Base-by-base conservation (phyloP, 2,329 filamentous ascomycete genomes). In the Penicillium hesseltinei region DNA sequence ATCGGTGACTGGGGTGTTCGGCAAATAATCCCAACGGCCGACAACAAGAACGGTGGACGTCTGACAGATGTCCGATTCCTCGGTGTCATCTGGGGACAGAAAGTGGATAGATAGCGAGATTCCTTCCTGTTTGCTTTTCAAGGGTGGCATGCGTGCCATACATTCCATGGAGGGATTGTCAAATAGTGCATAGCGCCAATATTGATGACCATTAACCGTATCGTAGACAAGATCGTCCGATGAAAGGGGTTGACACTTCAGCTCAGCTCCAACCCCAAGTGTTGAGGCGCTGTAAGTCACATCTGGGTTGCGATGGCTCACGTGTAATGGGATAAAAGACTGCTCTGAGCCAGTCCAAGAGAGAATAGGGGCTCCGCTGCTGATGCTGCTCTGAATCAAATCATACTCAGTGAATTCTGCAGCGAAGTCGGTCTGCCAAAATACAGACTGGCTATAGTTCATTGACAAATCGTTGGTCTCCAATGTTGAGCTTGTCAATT, bases 321-420 rank as follows among this genome's bases (percentile, higher is more conserved):
- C 60, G 13, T 60, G 51, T 3, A 73, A 47, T 5, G 71, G 71
- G 3, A 70, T 56, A 19, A 73, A 73, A 2, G 71, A 71, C 25
- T 67, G 61, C 19, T 71, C 69, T 9, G 70, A 56, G 25, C 66
- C 67, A 1, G 70, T 73, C 71, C 71, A 73, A 0, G 71, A 56
- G 5, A 73, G 57, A 53, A 71, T 61, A 5, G 70, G 67, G 2
- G 71, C 61, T 0, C 70, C 70, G 29, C 70, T 73, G 17, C 66
- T 71, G 38, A 73, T 71, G 40, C 71, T 73, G 8, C 68, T 71
- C 45, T 73, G 70, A 11, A 73, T 73, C 35, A 73, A 51, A 38
- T 73, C 70, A 55, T 73, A 72, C 45, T 72, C 70, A 2, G 70
- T 72, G 27, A 73, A 73, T 35, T 73, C 67, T 2, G 65, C 68